phyloP scores from a whole-genome alignment of 352 stramenopile species.

The Phytophthora nicotianae region DNA sequence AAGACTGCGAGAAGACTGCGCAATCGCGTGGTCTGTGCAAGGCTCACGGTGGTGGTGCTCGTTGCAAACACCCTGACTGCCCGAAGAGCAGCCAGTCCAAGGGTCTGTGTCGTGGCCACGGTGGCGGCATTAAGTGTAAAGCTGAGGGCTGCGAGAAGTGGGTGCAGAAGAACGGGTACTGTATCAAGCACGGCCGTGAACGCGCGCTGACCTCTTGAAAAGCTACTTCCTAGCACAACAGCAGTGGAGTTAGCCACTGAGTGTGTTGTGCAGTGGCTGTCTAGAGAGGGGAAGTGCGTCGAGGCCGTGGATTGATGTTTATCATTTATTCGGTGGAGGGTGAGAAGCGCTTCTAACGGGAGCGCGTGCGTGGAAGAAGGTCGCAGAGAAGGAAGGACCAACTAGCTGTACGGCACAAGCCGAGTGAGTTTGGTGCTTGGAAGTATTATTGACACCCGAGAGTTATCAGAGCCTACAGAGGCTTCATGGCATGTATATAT shows the following conservation, averaged over 20 bases:
- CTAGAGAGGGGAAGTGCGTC: conserved; percentile 9
- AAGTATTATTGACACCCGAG: conserved; percentile 36
- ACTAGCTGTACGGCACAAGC: conserved; percentile 22
- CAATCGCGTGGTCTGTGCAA: conserved; percentile 87
- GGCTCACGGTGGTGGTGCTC: conserved; percentile 78
- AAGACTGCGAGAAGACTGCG: conserved; percentile 87
- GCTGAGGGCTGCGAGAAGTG: conserved; percentile 87
- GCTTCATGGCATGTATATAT: conserved; percentile 33
- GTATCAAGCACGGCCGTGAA: conserved; percentile 89
- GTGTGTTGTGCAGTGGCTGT: conserved; percentile 15
- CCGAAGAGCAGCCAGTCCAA: conserved; percentile 88
- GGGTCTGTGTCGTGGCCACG: conserved; percentile 81
- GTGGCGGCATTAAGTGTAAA: conserved; percentile 88
- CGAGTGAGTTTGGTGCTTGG: conserved; percentile 32
- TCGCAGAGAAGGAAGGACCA: conserved; percentile 11
- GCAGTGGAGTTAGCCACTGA: conserved; percentile 5
- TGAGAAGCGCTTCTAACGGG: conserved; percentile 12
- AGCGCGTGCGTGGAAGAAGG: conserved; percentile 31
- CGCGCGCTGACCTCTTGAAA: conserved; percentile 64
- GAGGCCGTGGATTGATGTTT: conserved; percentile 22
- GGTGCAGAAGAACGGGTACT: conserved; percentile 91
- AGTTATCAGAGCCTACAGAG: conserved; percentile 22
- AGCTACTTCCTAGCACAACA: conserved; percentile 8
- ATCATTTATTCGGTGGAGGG: conserved; percentile 50
- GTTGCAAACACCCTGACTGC: conserved; percentile 86